phyloP scores from a whole-genome alignment of 345 rosid species.

The Brassica napus region Da-Ae NC_063438.1:22927001-22927500 shows the following conservation, averaged over 20 bases:
- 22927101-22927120: slow-evolving; percentile 29
- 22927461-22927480: slow-evolving; percentile 29
- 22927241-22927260: slow-evolving; percentile 35
- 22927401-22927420: slow-evolving; percentile 39
- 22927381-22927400: slow-evolving; percentile 29
- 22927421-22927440: slow-evolving; percentile 34
- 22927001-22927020: slow-evolving; percentile 35
- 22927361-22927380: slow-evolving; percentile 28
- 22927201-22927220: slow-evolving; percentile 5
- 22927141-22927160: slow-evolving; percentile 20
- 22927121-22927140: slow-evolving; percentile 36
- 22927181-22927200: neutral
- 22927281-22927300: slow-evolving; percentile 30
- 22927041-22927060: slow-evolving; percentile 29
- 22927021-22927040: slow-evolving; percentile 36
- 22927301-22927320: slow-evolving; percentile 2
- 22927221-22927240: slow-evolving; percentile 38
- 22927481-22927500: slow-evolving; percentile 14
- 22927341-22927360: slow-evolving; percentile 17
- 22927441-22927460: slow-evolving; percentile 34
- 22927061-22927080: slow-evolving; percentile 32
- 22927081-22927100: slow-evolving; percentile 24
- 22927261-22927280: slow-evolving; percentile 27
- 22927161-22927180: neutral
- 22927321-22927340: slow-evolving; percentile 36